Evolutionary conservation across 345 rosid species (phyloP).

Genomic region (Mercurialis annua): DNA sequence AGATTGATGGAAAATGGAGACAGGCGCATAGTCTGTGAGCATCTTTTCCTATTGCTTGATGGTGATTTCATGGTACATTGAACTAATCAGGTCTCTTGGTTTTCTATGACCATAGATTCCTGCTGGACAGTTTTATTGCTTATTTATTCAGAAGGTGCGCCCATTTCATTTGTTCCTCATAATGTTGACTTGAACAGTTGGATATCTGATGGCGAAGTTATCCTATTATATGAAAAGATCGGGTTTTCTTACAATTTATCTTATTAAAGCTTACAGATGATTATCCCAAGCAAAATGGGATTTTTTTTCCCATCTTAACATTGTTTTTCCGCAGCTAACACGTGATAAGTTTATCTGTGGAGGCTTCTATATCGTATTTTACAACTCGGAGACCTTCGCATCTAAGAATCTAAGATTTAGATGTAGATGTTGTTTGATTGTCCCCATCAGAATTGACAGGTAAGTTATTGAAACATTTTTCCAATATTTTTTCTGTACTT

Average conservation of each 20-base stretch:
- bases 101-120: conserved; percentile 4
- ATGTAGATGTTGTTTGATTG: neutral
- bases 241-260: neutral
- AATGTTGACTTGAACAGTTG: neutral
- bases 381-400: neutral
- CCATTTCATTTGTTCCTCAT: neutral
- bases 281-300: neutral
- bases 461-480: neutral
- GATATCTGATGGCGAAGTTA: neutral
- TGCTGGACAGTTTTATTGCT: neutral
- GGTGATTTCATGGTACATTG: neutral
- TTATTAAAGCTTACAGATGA: neutral
- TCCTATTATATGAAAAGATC: neutral
- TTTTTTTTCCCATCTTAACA: neutral
- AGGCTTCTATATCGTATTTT: neutral
- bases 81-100: neutral
- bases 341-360: neutral
- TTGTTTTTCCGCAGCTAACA: neutral
- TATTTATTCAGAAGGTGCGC: neutral
- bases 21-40: neutral
- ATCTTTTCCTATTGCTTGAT: neutral
- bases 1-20: neutral
- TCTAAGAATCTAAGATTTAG: neutral
- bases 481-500: neutral
- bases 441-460: too few species aligned